These are phyloP conservation scores for Lathyrus tuberosus DNA, from an alignment of 306 rosid genomes.

Conservation along the genomic window DNA sequence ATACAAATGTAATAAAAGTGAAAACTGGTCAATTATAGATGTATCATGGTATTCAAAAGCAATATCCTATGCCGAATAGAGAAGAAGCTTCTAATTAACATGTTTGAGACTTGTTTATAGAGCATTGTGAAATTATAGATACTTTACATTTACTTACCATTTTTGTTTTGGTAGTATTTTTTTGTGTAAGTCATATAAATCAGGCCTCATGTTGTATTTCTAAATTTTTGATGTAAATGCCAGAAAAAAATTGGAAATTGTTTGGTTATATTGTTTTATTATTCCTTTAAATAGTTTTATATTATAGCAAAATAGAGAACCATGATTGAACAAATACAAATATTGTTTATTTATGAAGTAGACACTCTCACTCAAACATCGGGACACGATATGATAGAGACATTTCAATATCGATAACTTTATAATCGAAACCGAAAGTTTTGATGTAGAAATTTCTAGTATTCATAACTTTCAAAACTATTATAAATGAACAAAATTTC, in stretches of 20 bases:
- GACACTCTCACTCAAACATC: too few species aligned
- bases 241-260: neutral
- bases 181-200: constrained; percentile 35
- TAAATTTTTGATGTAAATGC: constrained; percentile 36
- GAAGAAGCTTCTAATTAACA: too few species aligned
- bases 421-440: too few species aligned
- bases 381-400: too few species aligned
- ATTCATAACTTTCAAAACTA: too few species aligned
- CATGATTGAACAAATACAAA: neutral
- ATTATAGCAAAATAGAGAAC: neutral
- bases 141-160: neutral
- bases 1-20: neutral
- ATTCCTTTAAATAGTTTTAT: neutral
- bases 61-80: too few species aligned
- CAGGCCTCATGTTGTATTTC: constrained; percentile 16
- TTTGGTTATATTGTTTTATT: neutral
- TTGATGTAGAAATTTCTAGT: too few species aligned
- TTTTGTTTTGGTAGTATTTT: constrained; percentile 13
- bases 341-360: neutral
- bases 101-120: too few species aligned
- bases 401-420: too few species aligned
- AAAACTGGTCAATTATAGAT: neutral
- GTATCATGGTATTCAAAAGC: too few species aligned
- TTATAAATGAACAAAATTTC: too few species aligned
- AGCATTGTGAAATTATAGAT: too few species aligned